A percentile compares a stretch with the other conserved stretches of the same genome.
Conservation (phyloP, 148 eudicot species). For the Chenopodium quinoa region DNA sequence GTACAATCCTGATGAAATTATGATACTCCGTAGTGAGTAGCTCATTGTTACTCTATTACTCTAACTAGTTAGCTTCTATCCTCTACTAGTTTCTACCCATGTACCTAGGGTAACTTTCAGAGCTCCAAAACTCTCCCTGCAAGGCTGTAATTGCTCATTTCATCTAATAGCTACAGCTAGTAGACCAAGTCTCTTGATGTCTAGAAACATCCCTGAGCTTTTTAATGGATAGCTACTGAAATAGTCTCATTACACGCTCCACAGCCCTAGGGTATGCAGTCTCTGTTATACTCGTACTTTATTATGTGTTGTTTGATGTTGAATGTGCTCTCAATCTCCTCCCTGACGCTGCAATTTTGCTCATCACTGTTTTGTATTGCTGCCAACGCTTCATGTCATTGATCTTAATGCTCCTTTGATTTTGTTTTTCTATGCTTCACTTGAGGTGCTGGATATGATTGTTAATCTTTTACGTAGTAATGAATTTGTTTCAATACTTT, state of each 20-base stretch:
- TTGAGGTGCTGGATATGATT: not conserved
- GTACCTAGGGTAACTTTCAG: not conserved
- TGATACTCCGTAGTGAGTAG: not conserved
- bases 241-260: not conserved
- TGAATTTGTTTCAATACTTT: not conserved
- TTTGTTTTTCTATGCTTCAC: not conserved
- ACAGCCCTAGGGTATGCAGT: not conserved
- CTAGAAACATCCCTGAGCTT: not conserved
- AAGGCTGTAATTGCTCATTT: not conserved
- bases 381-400: not conserved
- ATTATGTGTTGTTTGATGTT: not conserved
- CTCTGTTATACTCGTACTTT: too few relatives aligned
- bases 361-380: not conserved
- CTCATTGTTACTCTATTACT: not conserved
- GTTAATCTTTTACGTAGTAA: not conserved
- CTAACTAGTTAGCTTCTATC: not conserved
- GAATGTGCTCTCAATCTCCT: not conserved
- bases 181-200: not conserved
- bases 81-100: not conserved
- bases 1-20: not conserved
- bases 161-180: not conserved
- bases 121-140: not conserved
- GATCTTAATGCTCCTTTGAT: not conserved
- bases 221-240: not conserved
- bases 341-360: not conserved